Base-by-base conservation (phyloP, 2,329 filamentous ascomycete species). In the Exophiala aquamarina region DNA sequence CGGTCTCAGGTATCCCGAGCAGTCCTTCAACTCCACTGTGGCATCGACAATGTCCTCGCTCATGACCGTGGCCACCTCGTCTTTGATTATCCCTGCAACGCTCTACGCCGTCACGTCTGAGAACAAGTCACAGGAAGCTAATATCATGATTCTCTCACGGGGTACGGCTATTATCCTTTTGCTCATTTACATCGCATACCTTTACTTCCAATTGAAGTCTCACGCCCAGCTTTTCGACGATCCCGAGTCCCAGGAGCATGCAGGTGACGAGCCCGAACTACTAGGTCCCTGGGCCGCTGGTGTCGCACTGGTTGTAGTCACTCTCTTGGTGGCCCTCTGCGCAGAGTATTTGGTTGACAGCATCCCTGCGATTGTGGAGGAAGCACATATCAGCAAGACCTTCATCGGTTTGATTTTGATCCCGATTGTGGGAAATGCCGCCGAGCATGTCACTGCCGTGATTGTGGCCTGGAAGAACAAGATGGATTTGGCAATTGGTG, bases 321-420 rank as follows among this genome's bases (percentile, higher is more conserved):
- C 87, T 0, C 41, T 91, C 11, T 65, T 86, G 3, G 86, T 92
- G 20, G 78, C 86, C 14, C 64, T 88, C 45, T 89, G 86, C 60
- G 87, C 87, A 55, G 87, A 90, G 52, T 88, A 86, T 60, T 76
- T 91, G 5, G 87, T 91, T 26, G 83, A 81, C 59, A 87, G 83
- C 60, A 90, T 90, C 60, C 85, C 89, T 55, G 73, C 76, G 20
- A 78, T 91, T 37, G 87, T 89, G 18, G 75, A 81, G 57, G 81
- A 74, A 34, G 81, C 82, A 2, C 77, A 83, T 50, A 86, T 91
- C 64, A 89, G 83, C 72, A 87, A 87, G 68, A 88, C 83, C 1
- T 91, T 91, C 58, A 89, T 91, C 58, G 87, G 87, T 72, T 72
- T 90, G 39, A 87, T 90, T 40, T 71, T 90, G 15, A 85, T 90